Base-by-base conservation (phyloP, 2,329 filamentous ascomycete genomes). In the Parastagonospora avenae region DNA sequence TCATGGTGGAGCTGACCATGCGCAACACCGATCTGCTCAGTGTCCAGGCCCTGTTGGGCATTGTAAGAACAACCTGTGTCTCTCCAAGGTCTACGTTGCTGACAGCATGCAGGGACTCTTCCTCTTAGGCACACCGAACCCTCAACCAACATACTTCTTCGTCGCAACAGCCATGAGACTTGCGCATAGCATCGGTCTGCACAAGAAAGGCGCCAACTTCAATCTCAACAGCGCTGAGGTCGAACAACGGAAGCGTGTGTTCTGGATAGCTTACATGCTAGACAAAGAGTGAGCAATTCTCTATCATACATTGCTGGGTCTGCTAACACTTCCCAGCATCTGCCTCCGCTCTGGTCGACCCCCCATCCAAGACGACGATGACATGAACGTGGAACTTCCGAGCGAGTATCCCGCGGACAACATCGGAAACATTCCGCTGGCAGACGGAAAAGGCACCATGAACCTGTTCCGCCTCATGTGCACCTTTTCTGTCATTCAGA, bases 351-450 rank as follows among this genome's bases (percentile, higher is more conserved):
- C 86, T n/a, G 88, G 88, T 38, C 79, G 87, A 53, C 88, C 88
- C 12, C 86, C 87, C 2, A 84, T 86, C 4, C 87, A 90, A 69
- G 87, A 91, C 62, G 88, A 90, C 52, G 87, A 90, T 63, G 88
- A 91, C 61, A 96, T 97, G 90, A 97, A 97, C 64, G 92, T 97
- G 11, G 93, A 97, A 39, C 81, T 99, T 37, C 94, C 94, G 0
- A 93, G 92, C 59, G 91, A 92, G 53, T 88, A 97, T 52, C 94
- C 94, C 0, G 84, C 84, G 3, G 94, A 99, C 70, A 94, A 95
- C 57, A 91, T 97, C 55, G 94, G 94, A 53, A 96, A 96, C 68
- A 95, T 99, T 36, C 91, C 92, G 4, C 78, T 97, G 33, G 87
- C 89, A 4, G 90, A 96, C 62, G 91, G 92, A 16, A 93, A 91